Evolutionary conservation across 139 green algal species (phyloP).

Genomic region (Haematococcus sp.): DNA sequence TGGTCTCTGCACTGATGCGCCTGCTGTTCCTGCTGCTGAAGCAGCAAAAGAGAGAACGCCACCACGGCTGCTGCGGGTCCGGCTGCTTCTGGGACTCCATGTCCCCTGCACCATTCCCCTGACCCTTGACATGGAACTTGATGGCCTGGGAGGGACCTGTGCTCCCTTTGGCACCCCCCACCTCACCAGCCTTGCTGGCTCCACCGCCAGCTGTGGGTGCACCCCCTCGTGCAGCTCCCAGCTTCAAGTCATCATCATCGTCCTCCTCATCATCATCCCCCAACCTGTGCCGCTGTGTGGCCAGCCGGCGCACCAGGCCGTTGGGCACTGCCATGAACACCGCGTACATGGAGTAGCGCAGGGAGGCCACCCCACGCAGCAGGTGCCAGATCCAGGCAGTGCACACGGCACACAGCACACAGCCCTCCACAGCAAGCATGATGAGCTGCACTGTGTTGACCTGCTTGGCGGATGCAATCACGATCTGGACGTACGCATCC

Average conservation of each 20-base stretch:
- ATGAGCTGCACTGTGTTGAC: conserved; percentile 5
- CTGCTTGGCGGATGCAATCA: background rate
- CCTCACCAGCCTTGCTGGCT: no score
- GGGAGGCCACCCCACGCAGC: background rate
- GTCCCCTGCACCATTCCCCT: no score
- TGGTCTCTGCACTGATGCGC: no score
- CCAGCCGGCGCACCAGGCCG: background rate
- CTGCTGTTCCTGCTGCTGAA: no score
- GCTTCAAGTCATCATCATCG: background rate
- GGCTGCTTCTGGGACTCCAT: no score
- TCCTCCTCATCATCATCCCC: background rate
- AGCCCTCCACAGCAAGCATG: conserved; percentile 6
- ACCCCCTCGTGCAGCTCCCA: background rate
- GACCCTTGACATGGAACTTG: no score
- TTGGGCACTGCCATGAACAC: background rate
- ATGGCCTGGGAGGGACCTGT: no score
- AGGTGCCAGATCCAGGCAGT: background rate
- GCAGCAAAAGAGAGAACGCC: no score
- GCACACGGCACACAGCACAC: background rate
- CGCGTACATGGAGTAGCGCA: background rate
- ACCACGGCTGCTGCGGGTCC: no score
- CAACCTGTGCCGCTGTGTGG: background rate
- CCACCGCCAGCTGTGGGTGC: no score
- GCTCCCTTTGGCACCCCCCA: no score
- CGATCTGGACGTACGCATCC: background rate